Evolutionary conservation across 2,329 filamentous ascomycete genomes (phyloP), one percentile per base, ranked within the genome.

Genomic region (Chaetomium sp.): DNA sequence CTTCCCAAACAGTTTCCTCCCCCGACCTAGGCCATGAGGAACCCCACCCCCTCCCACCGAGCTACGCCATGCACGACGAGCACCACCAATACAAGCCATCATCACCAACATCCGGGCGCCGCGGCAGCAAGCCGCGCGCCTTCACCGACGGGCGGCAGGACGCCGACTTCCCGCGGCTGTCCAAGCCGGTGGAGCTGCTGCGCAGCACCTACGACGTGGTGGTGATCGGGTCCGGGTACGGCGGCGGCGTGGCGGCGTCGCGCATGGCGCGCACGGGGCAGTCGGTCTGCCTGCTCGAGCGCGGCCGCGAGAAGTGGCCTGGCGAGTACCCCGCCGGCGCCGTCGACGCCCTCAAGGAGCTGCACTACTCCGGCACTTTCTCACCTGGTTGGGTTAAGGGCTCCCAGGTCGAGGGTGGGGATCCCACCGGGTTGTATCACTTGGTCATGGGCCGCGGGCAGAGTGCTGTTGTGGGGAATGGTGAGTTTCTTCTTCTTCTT

Each of bases 211-310:
- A 91, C 69, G 88, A 90, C 75, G 84, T 84, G 47, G 82, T 91
- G 12, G 85, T 90, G 33, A 85, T 90, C 64, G 88, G 88, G 1
- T 89, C 87, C 10, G 88, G 88, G 1, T 91, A 90, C 73, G 88
- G 88, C 27, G 87, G 86, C 47, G 85, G 83, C 27, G 84, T 90
- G 23, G 87, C 88, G 2, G 88, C 87, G 0, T 85, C 85, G 25
- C 81, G 87, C 12, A 86, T 90, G 82, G 83, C 87, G 3, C 81
- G 88, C 61, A 83, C 83, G 1, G 83, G 80, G 2, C 80, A 87
- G 72, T 82, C 78, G 1, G 87, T 90, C 1, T 89, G 87, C 65
- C 74, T 91, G 21, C 78, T 91, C 0, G 88, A 91, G 72, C 78
- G 85, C 21, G 88, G 88, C 2, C 78, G 82, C 63, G 88, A 91